These are phyloP conservation scores for Penicillium sp. DNA, from an alignment of 2,329 filamentous ascomycete species.

Conservation along the genomic window DNA sequence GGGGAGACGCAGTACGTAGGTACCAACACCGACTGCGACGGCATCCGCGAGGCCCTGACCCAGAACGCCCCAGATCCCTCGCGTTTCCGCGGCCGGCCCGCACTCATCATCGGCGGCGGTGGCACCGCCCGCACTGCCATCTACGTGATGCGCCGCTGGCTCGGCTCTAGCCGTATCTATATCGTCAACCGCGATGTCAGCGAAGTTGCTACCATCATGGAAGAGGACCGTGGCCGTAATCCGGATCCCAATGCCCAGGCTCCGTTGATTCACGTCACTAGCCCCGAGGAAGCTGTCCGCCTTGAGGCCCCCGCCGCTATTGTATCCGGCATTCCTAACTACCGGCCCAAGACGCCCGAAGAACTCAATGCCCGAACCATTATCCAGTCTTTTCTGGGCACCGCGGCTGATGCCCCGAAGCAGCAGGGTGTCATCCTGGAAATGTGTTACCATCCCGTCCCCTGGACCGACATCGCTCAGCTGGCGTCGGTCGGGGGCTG, in stretches of 20 bases:
- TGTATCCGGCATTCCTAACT: constrained; percentile 71
- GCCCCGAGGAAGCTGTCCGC: constrained; percentile 54
- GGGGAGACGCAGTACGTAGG: constrained; percentile 58
- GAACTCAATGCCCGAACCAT: constrained; percentile 60
- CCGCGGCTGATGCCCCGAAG: constrained; percentile 19
- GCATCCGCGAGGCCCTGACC: constrained; percentile 67
- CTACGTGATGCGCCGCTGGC: constrained; percentile 67
- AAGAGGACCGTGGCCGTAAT: constrained; percentile 59
- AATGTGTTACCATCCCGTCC: constrained; percentile 77
- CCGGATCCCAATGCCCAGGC: constrained; percentile 34
- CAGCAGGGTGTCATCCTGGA: constrained; percentile 67
- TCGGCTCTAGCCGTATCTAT: constrained; percentile 66
- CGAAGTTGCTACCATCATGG: constrained; percentile 65
- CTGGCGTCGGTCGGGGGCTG: constrained; percentile 60
- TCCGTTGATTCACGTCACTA: constrained; percentile 56
- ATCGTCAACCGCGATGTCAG: constrained; percentile 67
- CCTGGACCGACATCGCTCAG: constrained; percentile 62
- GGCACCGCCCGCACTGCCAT: constrained; percentile 74
- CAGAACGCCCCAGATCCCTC: constrained; percentile 43
- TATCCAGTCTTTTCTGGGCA: constrained; percentile 36
- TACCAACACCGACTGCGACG: constrained; percentile 76
- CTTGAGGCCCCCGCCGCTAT: constrained; percentile 62
- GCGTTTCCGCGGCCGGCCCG: constrained; percentile 52
- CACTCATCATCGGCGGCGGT: constrained; percentile 70
- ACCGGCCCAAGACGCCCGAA: constrained; percentile 60